Evolutionary conservation across 179 eudicot species (phyloP).

Genomic region (Silene coronaria): DNA sequence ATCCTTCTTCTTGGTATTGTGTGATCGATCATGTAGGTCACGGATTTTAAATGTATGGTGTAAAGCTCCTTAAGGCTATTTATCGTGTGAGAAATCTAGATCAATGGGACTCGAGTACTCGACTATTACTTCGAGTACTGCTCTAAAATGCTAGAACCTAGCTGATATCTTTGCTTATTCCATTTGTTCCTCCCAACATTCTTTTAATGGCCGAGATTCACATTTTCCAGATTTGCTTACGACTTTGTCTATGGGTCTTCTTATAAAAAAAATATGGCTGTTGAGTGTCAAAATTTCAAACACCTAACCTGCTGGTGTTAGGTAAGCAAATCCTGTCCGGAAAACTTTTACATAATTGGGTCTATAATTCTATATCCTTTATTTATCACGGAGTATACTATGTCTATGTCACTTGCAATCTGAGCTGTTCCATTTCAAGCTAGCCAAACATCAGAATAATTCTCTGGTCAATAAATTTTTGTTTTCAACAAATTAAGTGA

Average conservation of each 20-base stretch:
- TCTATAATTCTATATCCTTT: neutral
- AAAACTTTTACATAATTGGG: neutral
- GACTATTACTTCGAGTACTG: neutral
- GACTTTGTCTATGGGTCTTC: neutral
- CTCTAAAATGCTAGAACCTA: neutral
- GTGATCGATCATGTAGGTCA: slow-evolving; percentile 6
- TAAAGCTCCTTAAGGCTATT: neutral
- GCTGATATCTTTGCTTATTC: neutral
- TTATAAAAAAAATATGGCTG: neutral
- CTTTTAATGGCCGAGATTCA: neutral
- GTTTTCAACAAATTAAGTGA: neutral
- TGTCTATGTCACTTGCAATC: neutral
- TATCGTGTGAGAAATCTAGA: neutral
- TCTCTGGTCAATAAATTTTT: neutral
- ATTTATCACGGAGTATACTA: neutral
- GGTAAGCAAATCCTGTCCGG: neutral
- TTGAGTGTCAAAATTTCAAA: neutral
- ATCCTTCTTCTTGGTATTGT: slow-evolving; percentile 4
- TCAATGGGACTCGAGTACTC: neutral
- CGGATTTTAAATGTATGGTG: neutral
- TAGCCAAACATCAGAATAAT: neutral
- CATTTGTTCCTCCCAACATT: neutral
- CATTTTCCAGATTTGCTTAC: neutral
- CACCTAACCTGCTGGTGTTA: neutral
- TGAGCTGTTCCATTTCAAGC: neutral